phyloP scores from a whole-genome alignment of 2,329 filamentous ascomycete species.

The Trichoderma sp. region DNA sequence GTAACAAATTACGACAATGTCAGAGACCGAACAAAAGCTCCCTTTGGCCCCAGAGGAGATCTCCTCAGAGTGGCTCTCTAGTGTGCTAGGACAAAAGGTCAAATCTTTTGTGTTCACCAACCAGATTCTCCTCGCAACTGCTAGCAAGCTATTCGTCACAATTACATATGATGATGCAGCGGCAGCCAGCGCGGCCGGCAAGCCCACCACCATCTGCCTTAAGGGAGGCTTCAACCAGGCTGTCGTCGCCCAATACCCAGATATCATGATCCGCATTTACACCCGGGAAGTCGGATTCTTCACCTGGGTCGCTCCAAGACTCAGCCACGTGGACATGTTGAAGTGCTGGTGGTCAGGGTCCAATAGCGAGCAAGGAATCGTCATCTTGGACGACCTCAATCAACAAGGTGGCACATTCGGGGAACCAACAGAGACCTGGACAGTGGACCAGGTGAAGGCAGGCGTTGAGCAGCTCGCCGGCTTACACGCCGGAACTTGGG shows the following conservation, averaged over 20 bases:
- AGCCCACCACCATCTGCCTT: neutral
- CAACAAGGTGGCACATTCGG: neutral
- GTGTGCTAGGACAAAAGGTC: neutral
- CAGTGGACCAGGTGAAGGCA: neutral
- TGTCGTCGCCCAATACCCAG: neutral
- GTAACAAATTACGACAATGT: neutral
- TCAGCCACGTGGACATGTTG: neutral
- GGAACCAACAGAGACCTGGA: neutral
- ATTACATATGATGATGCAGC: neutral
- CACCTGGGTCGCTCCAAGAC: neutral
- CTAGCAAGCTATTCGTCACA: conserved; percentile 1
- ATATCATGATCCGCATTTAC: neutral
- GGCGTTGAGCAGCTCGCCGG: conserved; percentile 6
- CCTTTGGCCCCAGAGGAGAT: neutral
- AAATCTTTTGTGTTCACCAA: neutral
- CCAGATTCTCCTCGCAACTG: neutral
- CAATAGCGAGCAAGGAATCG: neutral
- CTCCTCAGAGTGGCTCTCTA: neutral
- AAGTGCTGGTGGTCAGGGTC: neutral
- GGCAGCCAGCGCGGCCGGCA: neutral
- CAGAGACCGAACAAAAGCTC: neutral
- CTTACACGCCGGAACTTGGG: neutral
- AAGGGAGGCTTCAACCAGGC: conserved; percentile 4
- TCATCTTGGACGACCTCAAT: neutral
- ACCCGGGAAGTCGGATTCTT: conserved; percentile 4